Evolutionary conservation across 1,284 basidiomycete genomes (phyloP).

Genomic region (Boletus sp.): DNA sequence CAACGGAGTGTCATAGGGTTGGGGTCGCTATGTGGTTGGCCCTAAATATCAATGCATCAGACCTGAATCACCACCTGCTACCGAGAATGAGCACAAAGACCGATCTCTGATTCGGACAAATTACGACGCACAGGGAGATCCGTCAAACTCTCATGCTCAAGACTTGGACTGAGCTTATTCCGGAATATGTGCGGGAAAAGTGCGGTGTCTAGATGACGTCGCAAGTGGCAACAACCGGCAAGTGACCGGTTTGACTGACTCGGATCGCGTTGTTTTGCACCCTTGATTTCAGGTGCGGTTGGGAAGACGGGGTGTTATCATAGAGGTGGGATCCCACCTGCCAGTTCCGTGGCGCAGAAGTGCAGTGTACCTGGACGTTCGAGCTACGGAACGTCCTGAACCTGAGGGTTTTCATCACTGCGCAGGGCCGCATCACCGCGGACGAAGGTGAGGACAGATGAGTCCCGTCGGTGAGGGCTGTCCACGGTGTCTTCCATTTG

Average conservation of each 20-base stretch:
- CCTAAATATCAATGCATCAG: constrained; percentile 7
- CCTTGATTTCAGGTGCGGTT: constrained; percentile 1
- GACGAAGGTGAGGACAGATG: constrained; percentile 21
- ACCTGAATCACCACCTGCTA: background rate
- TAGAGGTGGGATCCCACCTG: constrained; percentile 5
- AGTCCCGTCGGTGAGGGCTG: background rate
- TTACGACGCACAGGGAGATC: constrained; percentile 7
- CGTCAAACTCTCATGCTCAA: background rate
- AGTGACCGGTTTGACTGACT: background rate
- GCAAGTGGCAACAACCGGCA: constrained; percentile 4
- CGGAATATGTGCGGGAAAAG: constrained; percentile 23
- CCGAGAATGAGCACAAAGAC: background rate
- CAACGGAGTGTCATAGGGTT: background rate
- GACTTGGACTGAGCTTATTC: constrained; percentile 7
- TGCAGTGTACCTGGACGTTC: constrained; percentile 9
- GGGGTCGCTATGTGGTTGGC: background rate
- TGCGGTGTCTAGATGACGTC: background rate
- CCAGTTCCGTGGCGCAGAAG: constrained; percentile 14
- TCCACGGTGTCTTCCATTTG: constrained; percentile 26
- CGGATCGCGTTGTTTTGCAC: background rate
- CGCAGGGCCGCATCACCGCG: constrained; percentile 24
- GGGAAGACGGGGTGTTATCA: background rate
- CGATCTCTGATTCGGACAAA: constrained; percentile 1
- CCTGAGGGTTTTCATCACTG: background rate
- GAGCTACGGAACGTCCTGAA: background rate